Conservation (phyloP, 495 filamentous ascomycete genomes). For the Neurospora sp. region DNA sequence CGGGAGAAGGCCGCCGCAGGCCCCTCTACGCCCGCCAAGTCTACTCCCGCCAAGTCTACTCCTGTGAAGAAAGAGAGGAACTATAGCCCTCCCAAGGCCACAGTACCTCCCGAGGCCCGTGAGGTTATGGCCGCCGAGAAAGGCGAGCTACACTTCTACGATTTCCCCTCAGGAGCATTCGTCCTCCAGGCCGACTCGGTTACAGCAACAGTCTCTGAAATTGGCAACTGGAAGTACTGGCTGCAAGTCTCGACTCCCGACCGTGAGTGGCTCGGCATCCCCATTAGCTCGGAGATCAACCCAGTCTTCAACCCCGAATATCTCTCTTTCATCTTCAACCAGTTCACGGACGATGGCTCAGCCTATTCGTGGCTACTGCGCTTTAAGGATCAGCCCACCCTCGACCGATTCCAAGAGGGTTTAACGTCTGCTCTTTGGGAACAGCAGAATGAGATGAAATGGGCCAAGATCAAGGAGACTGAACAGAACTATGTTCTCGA, state of each 20-base stretch:
- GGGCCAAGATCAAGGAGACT: conserved; percentile 82
- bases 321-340: conserved; percentile 96
- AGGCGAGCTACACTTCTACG: conserved; percentile 88
- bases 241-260: conserved; percentile 72
- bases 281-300: conserved; percentile 81
- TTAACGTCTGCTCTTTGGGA: conserved; percentile 96
- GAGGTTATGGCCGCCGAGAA: conserved; percentile 67
- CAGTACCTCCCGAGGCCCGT: conserved; percentile 52
- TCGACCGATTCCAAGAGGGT: conserved; percentile 86
- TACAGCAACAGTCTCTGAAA: conserved; percentile 70
- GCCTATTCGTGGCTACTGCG: conserved; percentile 94
- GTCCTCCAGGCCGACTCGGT: conserved; percentile 67
- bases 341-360: conserved; percentile 77
- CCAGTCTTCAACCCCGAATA: conserved; percentile 99
- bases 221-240: conserved; percentile 93
- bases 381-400: conserved; percentile 71
- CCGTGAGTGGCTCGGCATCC: conserved; percentile 80
- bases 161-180: conserved; percentile 76
- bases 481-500: conserved; percentile 92
- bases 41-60: conserved; percentile 10
- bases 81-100: conserved; percentile 35
- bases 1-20: conserved; percentile 16
- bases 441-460: conserved; percentile 89
- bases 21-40: conserved; percentile 9
- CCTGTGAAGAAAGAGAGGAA: conserved; percentile 21